Conservation (phyloP, 1,284 basidiomycete genomes). For the Tilletia walkeri region DNA sequence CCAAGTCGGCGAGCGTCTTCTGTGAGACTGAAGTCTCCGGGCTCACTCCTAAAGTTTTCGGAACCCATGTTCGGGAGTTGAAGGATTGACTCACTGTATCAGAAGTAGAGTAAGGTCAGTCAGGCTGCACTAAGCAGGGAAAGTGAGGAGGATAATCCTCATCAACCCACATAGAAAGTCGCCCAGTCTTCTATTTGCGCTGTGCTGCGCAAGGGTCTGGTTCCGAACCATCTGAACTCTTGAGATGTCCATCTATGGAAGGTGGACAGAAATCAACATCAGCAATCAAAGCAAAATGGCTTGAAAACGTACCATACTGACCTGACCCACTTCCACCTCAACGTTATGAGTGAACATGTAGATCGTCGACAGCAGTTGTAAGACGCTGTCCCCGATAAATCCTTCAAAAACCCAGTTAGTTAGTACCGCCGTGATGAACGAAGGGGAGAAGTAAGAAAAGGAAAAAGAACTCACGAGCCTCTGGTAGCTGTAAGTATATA, state of each 20-base stretch:
- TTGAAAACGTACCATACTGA: neutral
- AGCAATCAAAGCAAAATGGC: neutral
- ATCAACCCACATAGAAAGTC: constrained; percentile 12
- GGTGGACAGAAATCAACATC: constrained; percentile 15
- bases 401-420: neutral
- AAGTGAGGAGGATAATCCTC: neutral
- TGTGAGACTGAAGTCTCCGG: constrained; percentile 19
- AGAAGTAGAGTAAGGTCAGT: constrained; percentile 19
- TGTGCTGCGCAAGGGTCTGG: constrained; percentile 27
- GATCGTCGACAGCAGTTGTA: constrained; percentile 33
- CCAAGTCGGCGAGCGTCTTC: constrained; percentile 35
- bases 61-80: neutral
- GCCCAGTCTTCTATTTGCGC: constrained; percentile 23
- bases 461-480: constrained; percentile 18
- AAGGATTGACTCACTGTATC: neutral
- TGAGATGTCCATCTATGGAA: constrained; percentile 33
- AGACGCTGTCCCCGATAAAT: constrained; percentile 41
- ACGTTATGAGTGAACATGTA: constrained; percentile 30
- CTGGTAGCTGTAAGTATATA: constrained; percentile 29
- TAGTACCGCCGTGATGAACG: no score
- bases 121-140: neutral
- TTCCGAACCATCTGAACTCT: constrained; percentile 35
- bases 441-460: neutral
- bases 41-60: neutral
- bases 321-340: neutral